Conservation (phyloP, 2,329 filamentous ascomycete species). For the Sporothrix luriei region DNA sequence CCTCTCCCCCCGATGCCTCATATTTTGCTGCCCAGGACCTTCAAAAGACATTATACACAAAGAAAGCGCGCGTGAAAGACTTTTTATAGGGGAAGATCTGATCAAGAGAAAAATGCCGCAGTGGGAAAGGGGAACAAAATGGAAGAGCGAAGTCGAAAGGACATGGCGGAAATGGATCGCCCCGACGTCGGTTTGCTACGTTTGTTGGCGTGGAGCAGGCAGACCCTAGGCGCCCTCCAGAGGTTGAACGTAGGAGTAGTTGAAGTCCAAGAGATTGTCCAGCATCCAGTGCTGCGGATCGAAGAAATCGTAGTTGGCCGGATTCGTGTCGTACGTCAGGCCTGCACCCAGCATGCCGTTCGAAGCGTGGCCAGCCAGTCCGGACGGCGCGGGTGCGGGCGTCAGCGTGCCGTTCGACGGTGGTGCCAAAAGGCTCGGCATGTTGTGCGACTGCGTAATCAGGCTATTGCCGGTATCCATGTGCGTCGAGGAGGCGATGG, state of each 20-base stretch:
- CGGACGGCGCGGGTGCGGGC: conserved; percentile 53
- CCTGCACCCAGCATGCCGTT: conserved; percentile 52
- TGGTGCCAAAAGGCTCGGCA: conserved; percentile 53
- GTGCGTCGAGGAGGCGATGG: conserved; percentile 68
- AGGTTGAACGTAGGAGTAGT: conserved; percentile 61
- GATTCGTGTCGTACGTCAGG: conserved; percentile 61
- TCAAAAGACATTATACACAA: conserved; percentile 4
- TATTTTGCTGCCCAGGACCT: background rate
- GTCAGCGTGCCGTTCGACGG: conserved; percentile 56
- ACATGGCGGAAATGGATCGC: background rate
- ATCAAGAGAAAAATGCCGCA: conserved; percentile 6
- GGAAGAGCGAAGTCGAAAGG: background rate
- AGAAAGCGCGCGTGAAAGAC: background rate
- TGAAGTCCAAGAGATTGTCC: conserved; percentile 80
- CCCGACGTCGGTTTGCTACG: background rate
- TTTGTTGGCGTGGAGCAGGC: background rate
- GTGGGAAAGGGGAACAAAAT: background rate
- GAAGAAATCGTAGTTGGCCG: conserved; percentile 73
- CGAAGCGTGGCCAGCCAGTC: conserved; percentile 49
- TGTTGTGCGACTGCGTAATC: conserved; percentile 49
- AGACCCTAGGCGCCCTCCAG: conserved; percentile 52
- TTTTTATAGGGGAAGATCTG: conserved; percentile 19
- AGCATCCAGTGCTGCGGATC: conserved; percentile 93
- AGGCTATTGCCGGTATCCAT: conserved; percentile 64
- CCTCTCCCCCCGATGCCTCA: background rate